Base-by-base conservation (phyloP, 2,329 filamentous ascomycete genomes). In the Alternaria panax region DNA sequence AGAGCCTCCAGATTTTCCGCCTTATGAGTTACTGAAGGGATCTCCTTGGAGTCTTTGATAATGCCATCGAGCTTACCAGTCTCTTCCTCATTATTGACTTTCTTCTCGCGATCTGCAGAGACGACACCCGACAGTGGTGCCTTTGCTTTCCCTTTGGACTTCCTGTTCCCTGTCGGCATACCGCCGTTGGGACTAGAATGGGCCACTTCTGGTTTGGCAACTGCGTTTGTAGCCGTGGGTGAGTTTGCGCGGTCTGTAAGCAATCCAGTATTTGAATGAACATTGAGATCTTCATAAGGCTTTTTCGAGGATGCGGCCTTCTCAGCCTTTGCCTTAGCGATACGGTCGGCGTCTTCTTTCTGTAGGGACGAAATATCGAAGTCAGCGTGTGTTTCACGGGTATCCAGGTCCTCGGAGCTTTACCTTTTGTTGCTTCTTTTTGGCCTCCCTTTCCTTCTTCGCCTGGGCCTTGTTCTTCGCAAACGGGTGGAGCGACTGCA, bases 361-460 rank as follows among this genome's bases (percentile, higher is more conserved):
- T 48, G 30, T 9, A 48, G 12, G 25, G 8, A 11, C 22, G 20
- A 34, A 36, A 11, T 34, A 6, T 6, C 30, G 36, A 12, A 34
- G 30, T 48, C 30, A 48, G 20, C 8, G 16, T 25, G 11, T 25
- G 14, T 36, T 22, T 48, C 45, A 48, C 7, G 11, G 24, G 20
- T 34, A 16, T 48, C 36, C 7, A 11, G 30, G 9, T 34, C 20
- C n/a, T 48, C 20, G 14, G 7, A 34, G 14, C 24, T 18, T 48
- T 28, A 48, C 45, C 45, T 65, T 70, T 45, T 68, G 69, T 18
- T 74, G 73, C 54, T 79, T 80, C 58, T 78, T 78, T 64, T 76
- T 78, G 24, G 72, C 70, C 20, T 75, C 65, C 52, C 65, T 76
- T 48, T 77, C 74, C 46, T 73, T 75, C 54, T 74, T 74, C 22